These are phyloP conservation scores for Talaromyces wortmannii DNA, from an alignment of 495 filamentous ascomycete species.

Conservation along the genomic window DNA sequence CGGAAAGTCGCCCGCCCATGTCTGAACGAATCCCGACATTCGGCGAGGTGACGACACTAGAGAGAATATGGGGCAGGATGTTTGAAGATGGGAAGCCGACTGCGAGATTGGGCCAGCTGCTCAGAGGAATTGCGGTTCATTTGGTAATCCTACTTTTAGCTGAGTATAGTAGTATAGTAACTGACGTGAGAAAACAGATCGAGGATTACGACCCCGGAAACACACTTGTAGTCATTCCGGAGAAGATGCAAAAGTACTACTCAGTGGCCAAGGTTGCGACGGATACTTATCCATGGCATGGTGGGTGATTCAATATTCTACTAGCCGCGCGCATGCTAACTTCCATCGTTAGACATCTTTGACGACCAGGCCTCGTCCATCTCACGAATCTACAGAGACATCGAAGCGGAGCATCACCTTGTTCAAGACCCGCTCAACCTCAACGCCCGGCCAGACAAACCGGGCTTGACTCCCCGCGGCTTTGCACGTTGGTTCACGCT, in stretches of 20 bases:
- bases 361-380: conserved; percentile 50
- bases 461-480: conserved; percentile 71
- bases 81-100: conserved; percentile 70
- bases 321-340: conserved; percentile 2
- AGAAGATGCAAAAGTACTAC: conserved; percentile 78
- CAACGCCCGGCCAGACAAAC: conserved; percentile 57
- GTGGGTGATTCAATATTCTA: conserved; percentile 23
- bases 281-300: conserved; percentile 63
- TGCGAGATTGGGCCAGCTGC: conserved; percentile 58
- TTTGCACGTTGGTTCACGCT: conserved; percentile 74
- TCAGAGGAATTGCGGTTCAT: conserved; percentile 71
- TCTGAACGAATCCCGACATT: conserved; percentile 38
- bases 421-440: conserved; percentile 54
- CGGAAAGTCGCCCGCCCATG: conserved; percentile 32
- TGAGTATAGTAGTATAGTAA: not conserved
- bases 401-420: conserved; percentile 75
- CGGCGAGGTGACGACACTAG: conserved; percentile 51
- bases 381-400: conserved; percentile 66
- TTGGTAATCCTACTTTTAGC: conserved; percentile 46
- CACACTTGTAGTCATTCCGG: conserved; percentile 72
- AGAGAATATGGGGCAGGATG: conserved; percentile 69
- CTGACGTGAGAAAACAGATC: conserved; percentile 47
- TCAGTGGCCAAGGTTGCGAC: conserved; percentile 50
- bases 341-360: conserved; percentile 35
- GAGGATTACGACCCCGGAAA: conserved; percentile 67